Percentiles rank a stretch among this genome's conserved stretches.
phyloP scores from a whole-genome alignment of 805 yeast genomes.

The Metschnikowia santaceciliae region DNA sequence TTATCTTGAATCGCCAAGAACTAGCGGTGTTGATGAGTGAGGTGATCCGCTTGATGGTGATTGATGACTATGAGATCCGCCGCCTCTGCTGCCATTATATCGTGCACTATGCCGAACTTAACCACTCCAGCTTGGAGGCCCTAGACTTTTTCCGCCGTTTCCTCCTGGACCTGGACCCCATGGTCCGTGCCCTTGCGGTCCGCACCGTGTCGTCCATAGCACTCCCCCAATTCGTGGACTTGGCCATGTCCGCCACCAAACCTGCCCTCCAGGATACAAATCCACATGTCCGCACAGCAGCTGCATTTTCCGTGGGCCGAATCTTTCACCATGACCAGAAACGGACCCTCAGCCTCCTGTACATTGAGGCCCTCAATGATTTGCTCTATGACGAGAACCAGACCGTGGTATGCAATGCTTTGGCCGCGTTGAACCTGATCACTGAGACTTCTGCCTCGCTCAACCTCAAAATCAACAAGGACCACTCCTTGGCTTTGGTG shows the following conservation, averaged over 20 bases:
- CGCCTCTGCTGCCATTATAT: constrained; percentile 68
- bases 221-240: constrained; percentile 45
- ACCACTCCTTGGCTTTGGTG: constrained; percentile 37
- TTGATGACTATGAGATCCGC: constrained; percentile 63
- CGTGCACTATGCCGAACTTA: constrained; percentile 53
- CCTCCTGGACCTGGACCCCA: constrained; percentile 43
- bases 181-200: constrained; percentile 56
- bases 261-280: constrained; percentile 43
- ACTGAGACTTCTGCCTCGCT: constrained; percentile 53
- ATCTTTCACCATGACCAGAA: constrained; percentile 53
- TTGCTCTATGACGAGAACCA: constrained; percentile 55
- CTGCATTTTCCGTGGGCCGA: constrained; percentile 66
- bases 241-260: constrained; percentile 41
- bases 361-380: constrained; percentile 48
- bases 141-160: constrained; percentile 55
- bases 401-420: constrained; percentile 64
- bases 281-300: constrained; percentile 61
- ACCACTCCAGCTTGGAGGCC: constrained; percentile 55
- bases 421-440: constrained; percentile 62
- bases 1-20: constrained; percentile 79
- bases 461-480: constrained; percentile 49
- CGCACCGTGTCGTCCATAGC: constrained; percentile 62
- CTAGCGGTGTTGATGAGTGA: constrained; percentile 66
- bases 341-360: constrained; percentile 38
- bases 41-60: constrained; percentile 47